Percentiles rank a stretch among this genome's conserved stretches.
Conservation (phyloP, 345 rosid species). For the Rhizophora mangle region DNA sequence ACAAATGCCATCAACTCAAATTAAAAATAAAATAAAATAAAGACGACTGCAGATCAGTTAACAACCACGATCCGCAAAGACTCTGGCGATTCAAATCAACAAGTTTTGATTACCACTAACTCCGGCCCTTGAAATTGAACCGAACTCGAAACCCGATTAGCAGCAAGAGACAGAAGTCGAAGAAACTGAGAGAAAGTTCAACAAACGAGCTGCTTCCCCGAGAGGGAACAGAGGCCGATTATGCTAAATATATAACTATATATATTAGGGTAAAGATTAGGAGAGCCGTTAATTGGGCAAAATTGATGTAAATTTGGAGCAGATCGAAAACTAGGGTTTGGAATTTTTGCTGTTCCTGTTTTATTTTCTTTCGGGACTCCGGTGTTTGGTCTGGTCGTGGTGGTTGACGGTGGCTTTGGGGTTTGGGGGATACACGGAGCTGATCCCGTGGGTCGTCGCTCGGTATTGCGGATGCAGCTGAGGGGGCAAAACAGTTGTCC, state of each 20-base stretch:
- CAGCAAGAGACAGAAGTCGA: neutral
- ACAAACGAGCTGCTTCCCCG: neutral
- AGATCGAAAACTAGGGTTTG: slow-evolving; percentile 16
- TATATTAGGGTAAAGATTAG: too few species aligned
- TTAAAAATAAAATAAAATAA: neutral
- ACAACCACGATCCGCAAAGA: neutral
- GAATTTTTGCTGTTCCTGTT: too few species aligned
- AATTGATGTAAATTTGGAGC: neutral
- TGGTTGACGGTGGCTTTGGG: neutral
- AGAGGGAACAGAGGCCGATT: neutral
- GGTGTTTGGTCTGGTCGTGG: neutral
- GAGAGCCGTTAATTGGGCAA: neutral
- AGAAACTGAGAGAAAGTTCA: neutral
- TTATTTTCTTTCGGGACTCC: too few species aligned
- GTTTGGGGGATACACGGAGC: slow-evolving; percentile 3
- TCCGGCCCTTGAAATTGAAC: neutral
- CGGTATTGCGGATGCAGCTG: neutral
- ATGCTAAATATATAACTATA: too few species aligned
- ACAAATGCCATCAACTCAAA: neutral
- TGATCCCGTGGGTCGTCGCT: slow-evolving; percentile 12
- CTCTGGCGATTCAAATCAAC: neutral
- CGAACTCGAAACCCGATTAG: slow-evolving; percentile 4
- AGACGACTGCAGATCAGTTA: neutral
- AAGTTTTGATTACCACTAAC: neutral
- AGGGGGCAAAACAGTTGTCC: neutral